These are phyloP conservation scores for Borovskyia barvae DNA, from an alignment of 208 protist genomes.

Conservation along the genomic window DNA sequence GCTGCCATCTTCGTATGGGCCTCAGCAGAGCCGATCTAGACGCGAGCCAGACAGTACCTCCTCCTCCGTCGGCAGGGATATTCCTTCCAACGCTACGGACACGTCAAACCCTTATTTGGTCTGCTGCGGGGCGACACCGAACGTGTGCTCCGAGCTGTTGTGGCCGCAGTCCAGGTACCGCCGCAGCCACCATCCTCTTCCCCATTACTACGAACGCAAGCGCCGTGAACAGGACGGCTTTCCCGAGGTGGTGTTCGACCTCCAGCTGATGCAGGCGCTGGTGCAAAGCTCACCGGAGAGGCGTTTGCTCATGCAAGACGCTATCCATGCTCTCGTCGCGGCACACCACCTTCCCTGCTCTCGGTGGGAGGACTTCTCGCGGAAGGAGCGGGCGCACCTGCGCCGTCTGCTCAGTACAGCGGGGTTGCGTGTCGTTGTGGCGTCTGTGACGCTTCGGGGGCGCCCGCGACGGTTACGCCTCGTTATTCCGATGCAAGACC, in stretches of 20 bases:
- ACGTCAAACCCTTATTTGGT: too few species aligned
- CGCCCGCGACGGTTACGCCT: constrained; percentile 29
- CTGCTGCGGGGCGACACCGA: too few species aligned
- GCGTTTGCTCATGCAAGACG: constrained; percentile 63
- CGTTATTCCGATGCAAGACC: constrained; percentile 46
- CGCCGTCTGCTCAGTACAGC: constrained; percentile 35
- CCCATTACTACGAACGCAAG: constrained; percentile 57
- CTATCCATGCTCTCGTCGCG: constrained; percentile 55
- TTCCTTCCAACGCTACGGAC: too few species aligned
- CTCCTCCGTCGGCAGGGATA: too few species aligned
- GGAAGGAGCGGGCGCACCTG: constrained; percentile 16
- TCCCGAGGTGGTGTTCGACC: constrained; percentile 46
- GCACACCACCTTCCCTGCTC: constrained; percentile 34
- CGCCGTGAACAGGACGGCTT: constrained; percentile 23
- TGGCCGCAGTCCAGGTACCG: constrained; percentile 2
- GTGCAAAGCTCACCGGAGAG: constrained; percentile 58
- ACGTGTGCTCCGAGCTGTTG: background rate
- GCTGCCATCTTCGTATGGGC: too few species aligned
- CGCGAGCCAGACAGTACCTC: too few species aligned
- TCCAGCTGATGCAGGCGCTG: constrained; percentile 37
- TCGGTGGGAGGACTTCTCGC: constrained; percentile 15
- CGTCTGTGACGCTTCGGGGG: constrained; percentile 24
- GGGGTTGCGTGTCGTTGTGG: constrained; percentile 47
- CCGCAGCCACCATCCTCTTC: constrained; percentile 31
- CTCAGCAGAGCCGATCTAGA: too few species aligned